Base-by-base conservation (phyloP, 106 monocot species). In the Allium sativum region DNA sequence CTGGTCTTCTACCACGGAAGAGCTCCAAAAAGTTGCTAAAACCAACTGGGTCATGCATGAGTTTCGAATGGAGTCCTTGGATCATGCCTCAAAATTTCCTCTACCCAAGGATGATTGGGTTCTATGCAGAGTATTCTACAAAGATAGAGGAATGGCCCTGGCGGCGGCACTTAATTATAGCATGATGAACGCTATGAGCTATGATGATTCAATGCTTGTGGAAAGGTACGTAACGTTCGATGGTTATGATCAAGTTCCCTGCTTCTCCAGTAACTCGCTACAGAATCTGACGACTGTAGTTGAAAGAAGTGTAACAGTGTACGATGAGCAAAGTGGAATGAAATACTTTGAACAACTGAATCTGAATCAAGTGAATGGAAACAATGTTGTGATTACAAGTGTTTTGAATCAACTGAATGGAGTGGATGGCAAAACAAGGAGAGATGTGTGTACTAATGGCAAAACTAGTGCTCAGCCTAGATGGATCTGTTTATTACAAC, bases 121-220 rank as follows among this genome's bases (percentile, higher is more conserved):
- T 18, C 56, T 92, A 42, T 92, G 91, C 48, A 72, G 91, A 47
- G 86, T 92, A 2, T 84, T 92, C 78, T 76, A 65, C 78, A 92
- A 92, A 73, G 79, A 69, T 15, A 72, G 86, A 59, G 64, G 47
- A 4, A 44, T 52, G 8, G 52, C 67, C 0, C 21, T 58, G 21
- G 73, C n/a, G n/a, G n/a, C n/a, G n/a, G n/a, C 72, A 18, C 15
- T 72, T 21, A 43, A 31, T 47, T 15, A 11, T 12, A 3, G 15
- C 48, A 50, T 31, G 31, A 59, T 10, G 6, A 51, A 59, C 17
- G 22, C 62, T 15, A 50, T 15, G 13, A 62, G 13, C 21, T 57
- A 63, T 15, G 15, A 50, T 20, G 72, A 78, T 14, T 85, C 90
- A 44, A 72, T 77, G 0, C 75, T 86, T 21, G 72, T 74, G 40